A percentile compares a stretch with the other conserved stretches of the same genome.
phyloP scores from a whole-genome alignment of 345 rosid genomes.

The Garcia nutans region DNA sequence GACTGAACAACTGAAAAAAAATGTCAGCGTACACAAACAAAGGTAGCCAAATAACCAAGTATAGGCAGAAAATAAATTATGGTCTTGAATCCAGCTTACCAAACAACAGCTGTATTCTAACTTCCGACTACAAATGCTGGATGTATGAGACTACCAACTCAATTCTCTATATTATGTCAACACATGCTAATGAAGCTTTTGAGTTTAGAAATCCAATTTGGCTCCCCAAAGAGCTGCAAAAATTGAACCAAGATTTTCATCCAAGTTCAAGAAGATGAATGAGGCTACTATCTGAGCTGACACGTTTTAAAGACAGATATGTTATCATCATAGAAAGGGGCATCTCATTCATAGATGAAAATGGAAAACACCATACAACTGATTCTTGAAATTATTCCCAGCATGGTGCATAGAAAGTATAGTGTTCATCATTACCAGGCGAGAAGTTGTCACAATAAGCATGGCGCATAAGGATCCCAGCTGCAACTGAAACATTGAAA shows the following conservation, averaged over 20 bases:
- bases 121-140: neutral
- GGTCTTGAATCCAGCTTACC: neutral
- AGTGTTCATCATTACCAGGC: slow-evolving; percentile 49
- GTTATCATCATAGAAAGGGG: neutral
- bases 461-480: slow-evolving; percentile 91
- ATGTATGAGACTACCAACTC: neutral
- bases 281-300: neutral
- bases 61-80: neutral
- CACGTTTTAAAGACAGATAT: neutral
- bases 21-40: neutral
- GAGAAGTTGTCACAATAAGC: slow-evolving; percentile 74
- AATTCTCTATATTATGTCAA: neutral
- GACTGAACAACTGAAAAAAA: neutral
- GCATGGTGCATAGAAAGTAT: neutral
- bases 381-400: neutral
- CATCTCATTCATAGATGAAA: neutral
- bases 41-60: neutral
- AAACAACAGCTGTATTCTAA: neutral
- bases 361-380: neutral
- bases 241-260: neutral
- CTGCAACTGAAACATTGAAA: slow-evolving; percentile 94
- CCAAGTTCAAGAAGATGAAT: neutral
- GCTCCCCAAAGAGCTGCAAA: neutral
- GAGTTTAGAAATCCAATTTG: neutral
- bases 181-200: neutral